Percentiles rank a stretch among this genome's conserved stretches.
Conservation (phyloP, 768 basidiomycete genomes). For the Amanita polypyramis region DNA sequence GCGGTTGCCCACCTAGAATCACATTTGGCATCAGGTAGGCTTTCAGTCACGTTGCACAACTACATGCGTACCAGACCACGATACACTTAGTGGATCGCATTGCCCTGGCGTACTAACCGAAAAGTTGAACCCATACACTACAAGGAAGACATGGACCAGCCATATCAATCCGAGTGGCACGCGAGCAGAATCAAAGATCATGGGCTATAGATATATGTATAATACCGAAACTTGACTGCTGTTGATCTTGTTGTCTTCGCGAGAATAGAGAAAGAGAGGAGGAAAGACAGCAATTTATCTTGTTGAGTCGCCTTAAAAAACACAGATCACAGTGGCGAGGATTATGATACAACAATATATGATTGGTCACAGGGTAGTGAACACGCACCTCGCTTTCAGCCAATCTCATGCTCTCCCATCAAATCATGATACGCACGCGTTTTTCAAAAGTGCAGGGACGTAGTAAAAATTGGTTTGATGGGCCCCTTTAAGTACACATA, state of each 20-base stretch:
- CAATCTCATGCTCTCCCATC: background rate
- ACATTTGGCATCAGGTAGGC: background rate
- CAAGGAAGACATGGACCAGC: background rate
- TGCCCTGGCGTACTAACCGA: constrained; percentile 14
- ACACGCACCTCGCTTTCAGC: background rate
- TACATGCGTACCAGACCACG: constrained; percentile 16
- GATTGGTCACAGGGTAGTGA: background rate
- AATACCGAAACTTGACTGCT: no score
- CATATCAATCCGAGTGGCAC: background rate
- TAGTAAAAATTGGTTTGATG: background rate
- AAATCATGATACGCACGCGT: background rate
- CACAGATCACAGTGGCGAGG: background rate
- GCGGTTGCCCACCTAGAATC: constrained; percentile 16
- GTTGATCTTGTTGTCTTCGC: background rate
- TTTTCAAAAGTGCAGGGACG: background rate
- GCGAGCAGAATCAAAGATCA: background rate
- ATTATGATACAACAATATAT: background rate
- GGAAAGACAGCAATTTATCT: background rate
- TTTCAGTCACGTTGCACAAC: background rate
- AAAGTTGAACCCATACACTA: constrained; percentile 9
- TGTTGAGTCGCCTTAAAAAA: background rate
- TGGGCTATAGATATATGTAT: background rate
- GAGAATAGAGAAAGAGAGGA: background rate
- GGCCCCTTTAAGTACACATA: background rate
- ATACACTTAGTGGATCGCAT: constrained; percentile 16